phyloP scores from a whole-genome alignment of 2,329 filamentous ascomycete species.

The Myriosclerotinia scirpicola region DNA sequence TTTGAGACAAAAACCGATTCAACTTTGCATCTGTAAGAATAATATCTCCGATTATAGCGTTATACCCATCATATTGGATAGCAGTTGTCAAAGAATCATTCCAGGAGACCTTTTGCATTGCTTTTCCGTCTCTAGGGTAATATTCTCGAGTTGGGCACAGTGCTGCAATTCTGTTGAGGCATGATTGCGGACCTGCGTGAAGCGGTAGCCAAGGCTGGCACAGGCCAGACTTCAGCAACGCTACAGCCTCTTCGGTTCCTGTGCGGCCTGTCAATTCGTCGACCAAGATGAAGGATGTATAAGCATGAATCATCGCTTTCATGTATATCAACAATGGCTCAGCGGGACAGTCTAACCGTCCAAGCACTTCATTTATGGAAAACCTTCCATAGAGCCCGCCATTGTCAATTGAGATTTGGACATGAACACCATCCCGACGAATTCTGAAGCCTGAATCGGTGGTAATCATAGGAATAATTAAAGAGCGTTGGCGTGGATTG shows the following conservation, averaged over 20 bases:
- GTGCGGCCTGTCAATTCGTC: slow-evolving; percentile 59
- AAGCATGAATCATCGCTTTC: slow-evolving; percentile 60
- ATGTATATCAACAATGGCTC: slow-evolving; percentile 56
- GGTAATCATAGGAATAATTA: too few relatives aligned
- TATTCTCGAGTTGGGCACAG: slow-evolving; percentile 43
- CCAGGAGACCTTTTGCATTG: slow-evolving; percentile 50
- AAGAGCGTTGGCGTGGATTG: slow-evolving; percentile 35
- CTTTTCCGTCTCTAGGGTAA: slow-evolving; percentile 46
- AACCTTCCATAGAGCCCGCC: neutral
- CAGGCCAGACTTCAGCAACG: slow-evolving; percentile 50
- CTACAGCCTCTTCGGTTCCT: slow-evolving; percentile 60
- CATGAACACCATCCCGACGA: neutral
- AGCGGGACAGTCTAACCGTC: slow-evolving; percentile 55
- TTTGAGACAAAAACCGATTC: slow-evolving; percentile 25
- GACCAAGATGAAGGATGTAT: slow-evolving; percentile 57
- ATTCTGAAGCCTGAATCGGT: neutral
- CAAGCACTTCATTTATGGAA: slow-evolving; percentile 41
- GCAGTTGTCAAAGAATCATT: slow-evolving; percentile 42
- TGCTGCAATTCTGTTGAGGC: slow-evolving; percentile 25
- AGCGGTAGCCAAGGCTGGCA: slow-evolving; percentile 41
- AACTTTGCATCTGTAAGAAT: slow-evolving; percentile 17
- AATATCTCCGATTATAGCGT: slow-evolving; percentile 27
- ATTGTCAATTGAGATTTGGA: neutral
- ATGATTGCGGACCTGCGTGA: neutral
- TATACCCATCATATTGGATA: slow-evolving; percentile 45